Conservation (phyloP, 805 yeast genomes). For the Peterozyma toletana region DNA sequence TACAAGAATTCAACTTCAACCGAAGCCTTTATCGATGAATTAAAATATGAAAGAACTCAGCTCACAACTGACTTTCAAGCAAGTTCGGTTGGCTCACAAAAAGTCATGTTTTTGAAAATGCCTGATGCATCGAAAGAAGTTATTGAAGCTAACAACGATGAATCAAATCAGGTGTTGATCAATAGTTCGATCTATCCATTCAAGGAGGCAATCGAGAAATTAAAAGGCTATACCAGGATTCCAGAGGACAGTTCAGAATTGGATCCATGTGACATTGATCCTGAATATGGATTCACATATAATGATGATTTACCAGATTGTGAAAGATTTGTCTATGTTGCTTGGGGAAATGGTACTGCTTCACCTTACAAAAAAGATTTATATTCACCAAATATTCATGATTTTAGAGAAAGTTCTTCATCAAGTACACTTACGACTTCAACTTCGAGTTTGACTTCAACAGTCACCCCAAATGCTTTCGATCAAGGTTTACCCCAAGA, state of each 20-base stretch:
- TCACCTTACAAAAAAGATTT: too few species aligned
- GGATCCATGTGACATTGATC: constrained; percentile 8
- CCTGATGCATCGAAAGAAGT: not conserved
- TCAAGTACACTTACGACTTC: too few species aligned
- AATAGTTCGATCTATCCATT: not conserved
- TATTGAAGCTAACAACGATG: not conserved
- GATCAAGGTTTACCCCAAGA: too few species aligned
- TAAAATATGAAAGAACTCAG: not conserved
- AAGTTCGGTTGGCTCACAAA: not conserved
- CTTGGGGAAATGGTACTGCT: constrained; percentile 1
- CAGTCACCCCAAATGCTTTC: too few species aligned
- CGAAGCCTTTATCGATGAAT: not conserved
- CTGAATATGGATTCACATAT: constrained; percentile 2
- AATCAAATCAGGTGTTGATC: not conserved
- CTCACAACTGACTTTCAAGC: not conserved
- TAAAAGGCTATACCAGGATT: not conserved
- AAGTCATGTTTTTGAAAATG: not conserved
- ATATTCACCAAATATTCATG: too few species aligned
- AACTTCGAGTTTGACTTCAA: too few species aligned
- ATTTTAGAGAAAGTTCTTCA: too few species aligned
- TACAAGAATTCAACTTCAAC: not conserved
- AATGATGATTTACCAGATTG: constrained; percentile 1
- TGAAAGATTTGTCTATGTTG: constrained; percentile 4
- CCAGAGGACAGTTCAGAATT: not conserved
- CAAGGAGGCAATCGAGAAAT: constrained; percentile 2